phyloP scores from a whole-genome alignment of 192 early-diverging fungal genomes.

The Backusella parvicylindrica region DNA sequence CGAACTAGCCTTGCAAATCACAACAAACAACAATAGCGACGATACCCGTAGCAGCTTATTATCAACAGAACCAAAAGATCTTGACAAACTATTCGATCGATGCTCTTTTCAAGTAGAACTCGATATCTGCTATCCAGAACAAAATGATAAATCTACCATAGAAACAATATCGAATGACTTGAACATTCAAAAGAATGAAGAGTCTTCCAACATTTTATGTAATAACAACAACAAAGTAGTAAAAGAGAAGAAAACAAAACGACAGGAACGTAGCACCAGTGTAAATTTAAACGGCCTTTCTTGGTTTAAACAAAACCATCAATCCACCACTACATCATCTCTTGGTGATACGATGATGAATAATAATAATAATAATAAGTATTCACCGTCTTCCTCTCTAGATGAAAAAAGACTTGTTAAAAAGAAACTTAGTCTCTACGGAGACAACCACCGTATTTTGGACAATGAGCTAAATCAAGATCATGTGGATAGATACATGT shows the following conservation, averaged over 20 bases:
- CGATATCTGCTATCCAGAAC: constrained; percentile 15
- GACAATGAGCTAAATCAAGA: neutral
- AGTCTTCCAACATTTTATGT: neutral
- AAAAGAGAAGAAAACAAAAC: neutral
- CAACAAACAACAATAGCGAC: neutral
- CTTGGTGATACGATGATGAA: neutral
- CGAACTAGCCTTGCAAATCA: neutral
- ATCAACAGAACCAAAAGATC: neutral
- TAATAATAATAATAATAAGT: neutral
- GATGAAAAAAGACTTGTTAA: neutral
- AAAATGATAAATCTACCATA: neutral
- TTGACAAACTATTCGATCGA: constrained; percentile 10
- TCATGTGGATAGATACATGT: constrained; percentile 49
- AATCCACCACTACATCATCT: neutral
- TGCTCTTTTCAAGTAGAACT: neutral
- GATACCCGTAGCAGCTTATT: neutral
- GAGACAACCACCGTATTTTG: constrained; percentile 7
- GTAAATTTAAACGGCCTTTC: neutral
- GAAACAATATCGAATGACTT: neutral
- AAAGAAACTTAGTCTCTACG: constrained; percentile 21
- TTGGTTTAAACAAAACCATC: neutral
- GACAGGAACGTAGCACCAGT: neutral
- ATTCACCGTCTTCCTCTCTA: neutral
- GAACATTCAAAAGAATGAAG: neutral
- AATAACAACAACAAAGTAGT: neutral